Evolutionary conservation across 1,139 yeast species (phyloP).

Genomic region (Candida sojae): DNA sequence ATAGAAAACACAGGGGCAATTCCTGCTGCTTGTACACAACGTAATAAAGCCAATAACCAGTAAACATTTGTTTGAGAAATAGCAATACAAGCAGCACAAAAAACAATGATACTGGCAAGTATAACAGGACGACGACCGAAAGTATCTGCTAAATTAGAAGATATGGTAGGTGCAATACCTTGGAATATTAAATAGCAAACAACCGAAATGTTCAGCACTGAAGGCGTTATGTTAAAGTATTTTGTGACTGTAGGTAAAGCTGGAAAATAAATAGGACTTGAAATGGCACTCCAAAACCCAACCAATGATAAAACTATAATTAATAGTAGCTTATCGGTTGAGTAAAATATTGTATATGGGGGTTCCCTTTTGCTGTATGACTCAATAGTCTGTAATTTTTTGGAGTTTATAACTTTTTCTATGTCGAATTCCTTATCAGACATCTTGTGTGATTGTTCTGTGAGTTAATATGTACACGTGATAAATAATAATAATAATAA

Average conservation of each 20-base stretch:
- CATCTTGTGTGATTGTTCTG: background rate
- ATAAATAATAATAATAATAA: background rate
- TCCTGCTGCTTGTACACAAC: constrained; percentile 44
- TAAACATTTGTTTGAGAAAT: constrained; percentile 34
- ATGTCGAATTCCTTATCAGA: background rate
- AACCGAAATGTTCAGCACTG: constrained; percentile 34
- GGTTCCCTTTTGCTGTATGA: constrained; percentile 6
- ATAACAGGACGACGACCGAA: constrained; percentile 40
- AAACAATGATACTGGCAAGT: constrained; percentile 26
- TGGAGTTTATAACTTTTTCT: constrained; percentile 1
- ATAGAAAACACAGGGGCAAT: constrained; percentile 45
- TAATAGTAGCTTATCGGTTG: constrained; percentile 17
- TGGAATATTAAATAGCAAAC: constrained; percentile 40
- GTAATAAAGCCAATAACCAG: constrained; percentile 36
- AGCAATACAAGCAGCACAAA: constrained; percentile 36
- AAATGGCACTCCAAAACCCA: constrained; percentile 43
- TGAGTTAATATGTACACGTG: background rate
- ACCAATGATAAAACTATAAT: constrained; percentile 28
- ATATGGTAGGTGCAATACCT: constrained; percentile 37
- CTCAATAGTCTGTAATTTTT: constrained; percentile 7
- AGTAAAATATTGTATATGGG: constrained; percentile 21
- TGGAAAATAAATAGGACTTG: constrained; percentile 44
- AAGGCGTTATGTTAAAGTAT: constrained; percentile 26
- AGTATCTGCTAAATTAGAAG: constrained; percentile 36
- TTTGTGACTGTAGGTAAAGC: constrained; percentile 37